Conservation (phyloP, 1,284 basidiomycete genomes). For the Ustilago vetiveriae region DNA sequence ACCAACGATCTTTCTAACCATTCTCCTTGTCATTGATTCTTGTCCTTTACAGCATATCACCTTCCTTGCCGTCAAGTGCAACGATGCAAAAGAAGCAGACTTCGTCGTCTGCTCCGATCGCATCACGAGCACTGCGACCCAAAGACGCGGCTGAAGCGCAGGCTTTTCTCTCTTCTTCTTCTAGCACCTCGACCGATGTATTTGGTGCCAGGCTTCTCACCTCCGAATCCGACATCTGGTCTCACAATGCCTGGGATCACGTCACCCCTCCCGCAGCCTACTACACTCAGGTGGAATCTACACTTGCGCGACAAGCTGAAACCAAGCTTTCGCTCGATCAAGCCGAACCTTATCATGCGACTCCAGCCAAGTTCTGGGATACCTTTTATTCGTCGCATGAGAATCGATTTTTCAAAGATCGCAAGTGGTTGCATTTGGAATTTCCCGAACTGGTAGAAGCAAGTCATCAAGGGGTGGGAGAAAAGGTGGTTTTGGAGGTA, state of each 20-base stretch:
- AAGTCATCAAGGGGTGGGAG: slow-evolving; percentile 37
- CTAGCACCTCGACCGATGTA: slow-evolving; percentile 8
- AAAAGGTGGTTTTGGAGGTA: slow-evolving; percentile 57
- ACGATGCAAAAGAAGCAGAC: slow-evolving; percentile 29
- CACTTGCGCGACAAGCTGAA: slow-evolving; percentile 52
- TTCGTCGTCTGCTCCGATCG: slow-evolving; percentile 24
- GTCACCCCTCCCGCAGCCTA: slow-evolving; percentile 57
- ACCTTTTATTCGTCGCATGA: slow-evolving; percentile 61
- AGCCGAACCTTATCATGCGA: slow-evolving; percentile 49
- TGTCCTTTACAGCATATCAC: too few relatives aligned
- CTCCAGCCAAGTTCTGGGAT: slow-evolving; percentile 60
- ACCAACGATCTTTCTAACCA: neutral
- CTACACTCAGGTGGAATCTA: slow-evolving; percentile 34
- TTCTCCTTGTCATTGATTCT: neutral
- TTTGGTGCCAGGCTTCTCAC: slow-evolving; percentile 57
- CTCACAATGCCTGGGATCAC: slow-evolving; percentile 65
- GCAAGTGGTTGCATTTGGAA: slow-evolving; percentile 63
- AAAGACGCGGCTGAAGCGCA: slow-evolving; percentile 48
- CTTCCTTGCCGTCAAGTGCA: too few relatives aligned
- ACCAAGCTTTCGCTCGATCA: slow-evolving; percentile 48
- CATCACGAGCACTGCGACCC: slow-evolving; percentile 22
- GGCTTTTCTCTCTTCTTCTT: slow-evolving; percentile 18
- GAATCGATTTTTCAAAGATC: slow-evolving; percentile 65
- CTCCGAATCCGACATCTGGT: slow-evolving; percentile 43
- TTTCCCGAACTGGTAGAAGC: slow-evolving; percentile 63